Conservation (phyloP, 805 yeast genomes). For the Saccharomycopsis amapae region DNA sequence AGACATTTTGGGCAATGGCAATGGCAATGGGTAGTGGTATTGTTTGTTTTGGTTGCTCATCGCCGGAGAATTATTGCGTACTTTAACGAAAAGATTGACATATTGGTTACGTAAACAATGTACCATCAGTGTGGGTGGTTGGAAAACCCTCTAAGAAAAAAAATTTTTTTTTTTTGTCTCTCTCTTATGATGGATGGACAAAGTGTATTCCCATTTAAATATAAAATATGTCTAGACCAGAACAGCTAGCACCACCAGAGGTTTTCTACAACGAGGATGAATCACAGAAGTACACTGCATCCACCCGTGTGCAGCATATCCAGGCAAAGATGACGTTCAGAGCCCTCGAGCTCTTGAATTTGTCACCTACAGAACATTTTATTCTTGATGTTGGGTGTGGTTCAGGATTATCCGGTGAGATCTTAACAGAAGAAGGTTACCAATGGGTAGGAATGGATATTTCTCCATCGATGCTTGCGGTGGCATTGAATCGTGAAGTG, state of each 20-base stretch:
- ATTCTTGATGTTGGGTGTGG: slow-evolving; percentile 95
- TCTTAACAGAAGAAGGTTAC: slow-evolving; percentile 87
- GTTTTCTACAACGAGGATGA: slow-evolving; percentile 88
- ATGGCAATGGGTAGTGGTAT: no score
- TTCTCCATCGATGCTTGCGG: slow-evolving; percentile 91
- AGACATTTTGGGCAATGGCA: no score
- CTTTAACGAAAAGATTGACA: no score
- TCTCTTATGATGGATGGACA: not conserved
- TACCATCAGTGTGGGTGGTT: no score
- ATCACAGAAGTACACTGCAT: slow-evolving; percentile 81
- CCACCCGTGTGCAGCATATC: slow-evolving; percentile 96
- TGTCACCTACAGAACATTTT: slow-evolving; percentile 54
- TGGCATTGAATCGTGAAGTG: slow-evolving; percentile 84
- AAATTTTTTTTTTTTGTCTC: not conserved
- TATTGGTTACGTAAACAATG: no score
- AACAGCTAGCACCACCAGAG: slow-evolving; percentile 94
- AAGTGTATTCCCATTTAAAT: no score
- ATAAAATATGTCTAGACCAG: slow-evolving; percentile 84
- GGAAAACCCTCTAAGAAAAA: no score
- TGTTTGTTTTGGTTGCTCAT: no score
- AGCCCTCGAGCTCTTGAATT: slow-evolving; percentile 78
- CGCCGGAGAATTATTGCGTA: no score
- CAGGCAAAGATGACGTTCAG: slow-evolving; percentile 97
- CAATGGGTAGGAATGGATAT: slow-evolving; percentile 96
- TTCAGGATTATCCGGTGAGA: slow-evolving; percentile 92